Evolutionary conservation across 257 asterid genomes (phyloP).

Genomic region (Plantago elongata): DNA sequence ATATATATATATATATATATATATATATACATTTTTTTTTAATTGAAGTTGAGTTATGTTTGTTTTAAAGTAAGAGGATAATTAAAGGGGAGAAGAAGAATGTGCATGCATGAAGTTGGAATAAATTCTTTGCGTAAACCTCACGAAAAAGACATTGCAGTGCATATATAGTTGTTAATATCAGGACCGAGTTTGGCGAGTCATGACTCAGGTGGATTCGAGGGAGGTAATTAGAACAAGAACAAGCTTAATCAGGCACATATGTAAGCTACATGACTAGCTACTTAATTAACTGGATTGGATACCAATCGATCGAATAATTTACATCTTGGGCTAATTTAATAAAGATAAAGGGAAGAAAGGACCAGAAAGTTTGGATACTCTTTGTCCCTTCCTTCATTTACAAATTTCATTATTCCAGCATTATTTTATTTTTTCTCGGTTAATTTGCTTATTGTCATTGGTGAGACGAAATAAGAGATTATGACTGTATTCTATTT

Average conservation of each 20-base stretch:
- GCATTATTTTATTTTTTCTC: neutral
- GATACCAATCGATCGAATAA: slow-evolving; percentile 28
- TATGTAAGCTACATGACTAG: slow-evolving; percentile 12
- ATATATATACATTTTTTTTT: neutral
- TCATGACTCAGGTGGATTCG: no score
- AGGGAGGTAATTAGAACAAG: neutral
- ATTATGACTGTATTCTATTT: no score
- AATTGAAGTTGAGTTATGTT: neutral
- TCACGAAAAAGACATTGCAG: no score
- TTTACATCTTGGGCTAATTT: neutral
- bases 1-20: no score
- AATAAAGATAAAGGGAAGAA: slow-evolving; percentile 33
- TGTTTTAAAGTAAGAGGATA: no score
- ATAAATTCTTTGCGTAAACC: no score
- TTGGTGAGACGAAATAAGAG: no score
- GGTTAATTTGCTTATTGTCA: no score
- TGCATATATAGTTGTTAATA: no score
- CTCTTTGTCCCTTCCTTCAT: slow-evolving; percentile 44
- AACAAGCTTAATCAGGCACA: no score
- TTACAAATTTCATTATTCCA: slow-evolving; percentile 2
- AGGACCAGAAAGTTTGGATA: slow-evolving; percentile 42
- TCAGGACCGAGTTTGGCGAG: no score
- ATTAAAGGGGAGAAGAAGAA: no score
- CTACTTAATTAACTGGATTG: slow-evolving; percentile 13
- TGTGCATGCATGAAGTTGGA: neutral